Evolutionary conservation across 2,329 filamentous ascomycete genomes (phyloP).

Genomic region (Hymenoscyphus linearis): DNA sequence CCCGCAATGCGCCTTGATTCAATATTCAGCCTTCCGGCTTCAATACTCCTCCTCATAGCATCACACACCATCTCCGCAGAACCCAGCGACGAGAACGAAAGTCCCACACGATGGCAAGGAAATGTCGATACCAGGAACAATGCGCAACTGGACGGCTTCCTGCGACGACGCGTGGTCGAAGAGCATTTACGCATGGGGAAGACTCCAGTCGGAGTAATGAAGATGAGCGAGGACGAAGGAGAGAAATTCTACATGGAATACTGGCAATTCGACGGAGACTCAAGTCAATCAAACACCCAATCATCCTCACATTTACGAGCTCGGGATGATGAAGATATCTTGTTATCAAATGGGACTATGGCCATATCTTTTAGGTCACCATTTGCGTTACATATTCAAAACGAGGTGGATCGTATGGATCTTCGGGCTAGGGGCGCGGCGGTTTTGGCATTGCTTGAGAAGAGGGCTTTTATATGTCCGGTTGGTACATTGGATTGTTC

Average conservation of each 20-base stretch:
- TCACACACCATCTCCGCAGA: conserved; percentile 35
- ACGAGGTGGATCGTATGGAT: conserved; percentile 11
- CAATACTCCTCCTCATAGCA: conserved; percentile 42
- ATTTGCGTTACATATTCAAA: conserved; percentile 44
- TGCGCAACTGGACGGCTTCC: conserved; percentile 41
- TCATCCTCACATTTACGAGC: conserved; percentile 9
- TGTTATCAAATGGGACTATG: conserved; percentile 21
- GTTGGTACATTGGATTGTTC: conserved; percentile 59
- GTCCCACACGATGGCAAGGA: conserved; percentile 37
- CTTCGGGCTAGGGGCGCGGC: conserved; percentile 27
- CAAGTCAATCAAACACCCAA: conserved; percentile 9
- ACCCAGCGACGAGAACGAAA: conserved; percentile 21
- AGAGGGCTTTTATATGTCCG: conserved; percentile 62
- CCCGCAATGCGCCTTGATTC: conserved; percentile 37
- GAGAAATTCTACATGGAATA: conserved; percentile 72
- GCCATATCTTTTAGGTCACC: conserved; percentile 41
- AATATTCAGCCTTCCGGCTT: conserved; percentile 38
- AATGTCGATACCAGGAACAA: conserved; percentile 36
- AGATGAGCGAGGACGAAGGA: conserved; percentile 64
- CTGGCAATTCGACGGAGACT: conserved; percentile 35
- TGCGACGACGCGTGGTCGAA: conserved; percentile 38
- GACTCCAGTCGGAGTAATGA: conserved; percentile 59
- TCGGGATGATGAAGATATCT: conserved; percentile 21
- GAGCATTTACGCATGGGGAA: conserved; percentile 33
- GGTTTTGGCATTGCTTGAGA: conserved; percentile 44